A percentile compares a stretch with the other conserved stretches of the same genome.
These are phyloP conservation scores for Hypoxylon subgilvum DNA, from an alignment of 495 filamentous ascomycete genomes.

Conservation along the genomic window DNA sequence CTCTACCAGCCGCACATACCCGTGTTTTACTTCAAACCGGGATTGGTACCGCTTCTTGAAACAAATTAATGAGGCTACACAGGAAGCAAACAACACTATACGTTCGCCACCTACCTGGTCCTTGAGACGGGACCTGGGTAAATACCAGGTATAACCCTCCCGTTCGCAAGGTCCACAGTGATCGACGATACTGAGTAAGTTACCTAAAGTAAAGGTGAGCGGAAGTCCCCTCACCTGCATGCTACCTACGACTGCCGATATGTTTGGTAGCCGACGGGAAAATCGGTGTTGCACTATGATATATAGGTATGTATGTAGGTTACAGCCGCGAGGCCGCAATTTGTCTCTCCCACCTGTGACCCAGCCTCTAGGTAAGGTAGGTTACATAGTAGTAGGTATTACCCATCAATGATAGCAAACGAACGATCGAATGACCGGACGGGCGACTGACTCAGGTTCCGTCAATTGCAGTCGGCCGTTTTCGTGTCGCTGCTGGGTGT, in stretches of 20 bases:
- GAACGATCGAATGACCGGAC: too few species aligned
- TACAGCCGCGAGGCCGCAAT: conserved; percentile 27
- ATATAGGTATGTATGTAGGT: neutral
- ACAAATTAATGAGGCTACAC: neutral
- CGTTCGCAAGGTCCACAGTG: too few species aligned
- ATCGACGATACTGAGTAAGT: too few species aligned
- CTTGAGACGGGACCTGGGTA: too few species aligned
- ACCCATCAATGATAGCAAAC: too few species aligned
- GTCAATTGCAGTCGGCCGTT: too few species aligned
- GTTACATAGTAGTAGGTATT: too few species aligned
- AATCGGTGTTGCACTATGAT: neutral
- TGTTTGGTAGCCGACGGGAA: conserved; percentile 25
- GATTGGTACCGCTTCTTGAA: conserved; percentile 8
- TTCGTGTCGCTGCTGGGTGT: too few species aligned
- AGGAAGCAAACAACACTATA: neutral
- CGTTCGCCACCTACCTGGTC: too few species aligned
- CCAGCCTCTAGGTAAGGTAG: neutral
- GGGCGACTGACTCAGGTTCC: too few species aligned
- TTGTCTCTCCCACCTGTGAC: neutral
- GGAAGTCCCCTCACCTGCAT: neutral
- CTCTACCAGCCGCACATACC: neutral
- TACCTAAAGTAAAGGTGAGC: too few species aligned
- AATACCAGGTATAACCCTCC: too few species aligned
- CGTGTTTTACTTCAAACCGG: neutral
- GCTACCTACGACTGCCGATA: conserved; percentile 14